Evolutionary conservation across 2,329 filamentous ascomycete genomes (phyloP), one percentile per base, ranked within the genome.

Genomic region (Penicillium sp.): DNA sequence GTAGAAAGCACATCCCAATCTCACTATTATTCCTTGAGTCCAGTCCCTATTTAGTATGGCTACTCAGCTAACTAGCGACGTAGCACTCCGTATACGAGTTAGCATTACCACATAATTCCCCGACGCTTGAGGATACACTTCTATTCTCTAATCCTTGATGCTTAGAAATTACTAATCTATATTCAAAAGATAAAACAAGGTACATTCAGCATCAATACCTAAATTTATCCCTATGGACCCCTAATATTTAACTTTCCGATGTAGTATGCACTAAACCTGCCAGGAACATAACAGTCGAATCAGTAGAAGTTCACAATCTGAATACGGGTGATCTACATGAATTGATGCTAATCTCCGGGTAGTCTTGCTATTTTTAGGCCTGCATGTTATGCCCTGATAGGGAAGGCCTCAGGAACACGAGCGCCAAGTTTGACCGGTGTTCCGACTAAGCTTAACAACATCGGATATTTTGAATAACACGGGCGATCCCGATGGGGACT

Each of bases 341-440:
- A 33, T 41, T n/a, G 7, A 45, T 19, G 33, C 47, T 49, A 41
- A 49, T 36, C 14, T 36, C 44, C 22, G 37, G 22, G 22, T 33
- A 37, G 12, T n/a, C 30, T 30, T 42, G 5, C 51, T 55, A 51
- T 55, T 45, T 55, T 55, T 55, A 51, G 47, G 40, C n/a, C 25
- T 22, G 19, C 47, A 38, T 19, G 10, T 19, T 37, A 14, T 33
- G 33, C 53, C 28, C 35, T 55, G 35, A 40, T n/a, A 45, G 41
- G 19, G 11, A 44, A 38, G 11, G 14, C 46, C 28, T 35, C 52
- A 55, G 46, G 33, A 40, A 55, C 46, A 55, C 40, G 33, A 55
- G 40, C n/a, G 52, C 52, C 52, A 55, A 55, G 52, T 33, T n/a
- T 25, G 14, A 38, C 14, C 46, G 19, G 38, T 40, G 46, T 37